Conservation (phyloP, 441 rosid genomes). For the Erysimum cheiri region DNA sequence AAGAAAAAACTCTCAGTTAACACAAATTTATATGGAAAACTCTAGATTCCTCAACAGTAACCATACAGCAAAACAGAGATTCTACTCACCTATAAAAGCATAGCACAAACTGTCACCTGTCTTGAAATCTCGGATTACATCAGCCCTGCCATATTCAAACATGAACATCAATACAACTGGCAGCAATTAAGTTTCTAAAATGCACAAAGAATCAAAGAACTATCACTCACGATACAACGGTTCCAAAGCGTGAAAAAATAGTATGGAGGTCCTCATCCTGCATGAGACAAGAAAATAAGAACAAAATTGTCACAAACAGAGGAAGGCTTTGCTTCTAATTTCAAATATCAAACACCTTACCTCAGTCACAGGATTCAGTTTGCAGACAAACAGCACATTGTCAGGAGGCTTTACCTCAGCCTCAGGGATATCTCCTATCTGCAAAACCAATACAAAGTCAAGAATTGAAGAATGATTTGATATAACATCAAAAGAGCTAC, state of each 20-base stretch:
- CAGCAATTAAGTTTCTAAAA: background rate
- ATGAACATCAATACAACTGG: background rate
- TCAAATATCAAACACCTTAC: conserved; percentile 52
- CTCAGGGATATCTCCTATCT: conserved; percentile 98
- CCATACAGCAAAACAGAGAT: conserved; percentile 7
- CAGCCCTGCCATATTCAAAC: conserved; percentile 69
- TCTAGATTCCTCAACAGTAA: background rate
- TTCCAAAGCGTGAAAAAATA: conserved; percentile 97
- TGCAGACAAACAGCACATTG: conserved; percentile 95
- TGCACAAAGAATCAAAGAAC: background rate
- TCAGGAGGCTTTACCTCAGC: conserved; percentile 98
- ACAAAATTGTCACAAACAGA: conserved; percentile 5
- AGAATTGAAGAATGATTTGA: conserved; percentile 18
- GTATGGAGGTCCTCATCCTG: conserved; percentile 98
- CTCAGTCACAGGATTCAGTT: conserved; percentile 97
- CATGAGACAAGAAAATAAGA: conserved; percentile 33
- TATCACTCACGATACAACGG: conserved; percentile 70
- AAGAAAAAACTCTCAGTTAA: conserved; percentile 15
- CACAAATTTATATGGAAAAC: background rate
- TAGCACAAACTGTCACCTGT: conserved; percentile 98
- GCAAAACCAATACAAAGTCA: conserved; percentile 42
- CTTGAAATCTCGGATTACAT: conserved; percentile 89
- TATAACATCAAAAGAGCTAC: conserved; percentile 20
- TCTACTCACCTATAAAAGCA: conserved; percentile 83
- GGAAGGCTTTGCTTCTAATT: background rate